Evolutionary conservation across 2,329 filamentous ascomycete genomes (phyloP).

Genomic region (Pseudogymnoascus sp.): DNA sequence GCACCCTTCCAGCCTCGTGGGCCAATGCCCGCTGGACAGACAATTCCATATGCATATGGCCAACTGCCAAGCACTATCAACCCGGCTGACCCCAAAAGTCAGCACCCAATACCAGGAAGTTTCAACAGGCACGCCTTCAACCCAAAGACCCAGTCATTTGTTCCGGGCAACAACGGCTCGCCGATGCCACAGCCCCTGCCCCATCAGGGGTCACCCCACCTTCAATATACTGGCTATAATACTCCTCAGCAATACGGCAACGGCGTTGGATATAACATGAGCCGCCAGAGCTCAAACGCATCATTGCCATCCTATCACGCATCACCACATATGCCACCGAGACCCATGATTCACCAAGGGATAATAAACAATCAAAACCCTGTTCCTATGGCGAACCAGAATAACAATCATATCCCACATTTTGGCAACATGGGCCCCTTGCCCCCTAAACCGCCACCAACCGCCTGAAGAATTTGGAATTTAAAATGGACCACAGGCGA

Average conservation of each 20-base stretch:
- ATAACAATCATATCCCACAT: slow-evolving; percentile 42
- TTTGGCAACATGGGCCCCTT: slow-evolving; percentile 46
- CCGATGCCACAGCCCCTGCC: slow-evolving; percentile 36
- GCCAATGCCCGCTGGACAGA: slow-evolving; percentile 21
- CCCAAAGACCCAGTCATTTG: slow-evolving; percentile 85
- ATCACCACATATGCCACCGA: slow-evolving; percentile 29
- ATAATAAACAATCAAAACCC: slow-evolving; percentile 15
- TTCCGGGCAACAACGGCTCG: slow-evolving; percentile 53
- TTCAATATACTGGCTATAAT: slow-evolving; percentile 34
- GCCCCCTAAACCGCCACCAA: slow-evolving; percentile 45
- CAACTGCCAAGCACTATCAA: slow-evolving; percentile 64
- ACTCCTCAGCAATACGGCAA: slow-evolving; percentile 28
- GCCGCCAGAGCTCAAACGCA: slow-evolving; percentile 29
- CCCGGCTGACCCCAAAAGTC: slow-evolving; percentile 62
- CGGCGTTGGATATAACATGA: slow-evolving; percentile 30
- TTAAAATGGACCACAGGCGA: slow-evolving; percentile 5
- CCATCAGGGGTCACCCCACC: slow-evolving; percentile 32
- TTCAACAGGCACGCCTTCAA: slow-evolving; percentile 84
- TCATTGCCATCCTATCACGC: slow-evolving; percentile 30
- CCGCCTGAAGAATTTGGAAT: slow-evolving; percentile 22
- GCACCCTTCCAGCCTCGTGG: slow-evolving; percentile 25
- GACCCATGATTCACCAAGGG: slow-evolving; percentile 29
- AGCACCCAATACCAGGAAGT: slow-evolving; percentile 78
- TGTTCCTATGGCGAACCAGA: background rate
- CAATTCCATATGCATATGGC: slow-evolving; percentile 63